phyloP scores from a whole-genome alignment of 1,284 basidiomycete genomes.

The Stereum hirsutum region DNA sequence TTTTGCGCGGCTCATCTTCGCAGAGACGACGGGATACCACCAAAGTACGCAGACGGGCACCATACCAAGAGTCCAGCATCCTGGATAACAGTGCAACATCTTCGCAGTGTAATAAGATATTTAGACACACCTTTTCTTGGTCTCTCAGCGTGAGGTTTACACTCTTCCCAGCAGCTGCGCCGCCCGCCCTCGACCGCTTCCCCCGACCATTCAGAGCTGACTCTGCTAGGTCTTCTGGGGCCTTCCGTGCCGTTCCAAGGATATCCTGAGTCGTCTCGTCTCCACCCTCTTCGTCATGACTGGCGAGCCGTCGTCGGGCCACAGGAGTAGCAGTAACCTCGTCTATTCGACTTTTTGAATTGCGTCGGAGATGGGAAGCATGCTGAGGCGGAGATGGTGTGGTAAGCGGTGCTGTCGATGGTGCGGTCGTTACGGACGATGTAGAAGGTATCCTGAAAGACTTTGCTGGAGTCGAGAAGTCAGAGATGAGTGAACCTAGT shows the following conservation, averaged over 20 bases:
- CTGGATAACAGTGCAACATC: no score
- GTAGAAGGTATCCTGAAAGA: constrained; percentile 40
- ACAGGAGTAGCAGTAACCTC: constrained; percentile 23
- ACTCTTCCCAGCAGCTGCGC: constrained; percentile 39
- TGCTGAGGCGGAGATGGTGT: constrained; percentile 50
- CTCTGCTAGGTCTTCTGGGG: constrained; percentile 38
- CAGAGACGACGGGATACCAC: no score
- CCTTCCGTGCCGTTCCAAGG: constrained; percentile 44
- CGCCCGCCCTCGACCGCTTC: constrained; percentile 30
- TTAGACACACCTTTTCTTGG: constrained; percentile 85
- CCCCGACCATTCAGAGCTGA: constrained; percentile 36
- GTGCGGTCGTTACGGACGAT: constrained; percentile 42
- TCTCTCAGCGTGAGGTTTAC: constrained; percentile 79
- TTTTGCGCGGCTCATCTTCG: no score
- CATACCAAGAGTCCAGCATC: no score
- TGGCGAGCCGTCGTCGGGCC: constrained; percentile 19
- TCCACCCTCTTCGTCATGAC: constrained; percentile 31
- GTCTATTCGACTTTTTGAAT: constrained; percentile 11
- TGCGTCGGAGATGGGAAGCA: constrained; percentile 15
- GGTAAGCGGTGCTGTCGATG: constrained; percentile 40
- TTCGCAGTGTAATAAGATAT: no score
- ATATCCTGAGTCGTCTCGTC: constrained; percentile 29
- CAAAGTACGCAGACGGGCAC: no score
- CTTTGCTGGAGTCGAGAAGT: constrained; percentile 47
- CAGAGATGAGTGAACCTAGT: constrained; percentile 45